A percentile compares a stretch with the other conserved stretches of the same genome.
Conservation (phyloP, 805 yeast species). For the baker's yeast (Saccharomyces cerevisiae) region DNA sequence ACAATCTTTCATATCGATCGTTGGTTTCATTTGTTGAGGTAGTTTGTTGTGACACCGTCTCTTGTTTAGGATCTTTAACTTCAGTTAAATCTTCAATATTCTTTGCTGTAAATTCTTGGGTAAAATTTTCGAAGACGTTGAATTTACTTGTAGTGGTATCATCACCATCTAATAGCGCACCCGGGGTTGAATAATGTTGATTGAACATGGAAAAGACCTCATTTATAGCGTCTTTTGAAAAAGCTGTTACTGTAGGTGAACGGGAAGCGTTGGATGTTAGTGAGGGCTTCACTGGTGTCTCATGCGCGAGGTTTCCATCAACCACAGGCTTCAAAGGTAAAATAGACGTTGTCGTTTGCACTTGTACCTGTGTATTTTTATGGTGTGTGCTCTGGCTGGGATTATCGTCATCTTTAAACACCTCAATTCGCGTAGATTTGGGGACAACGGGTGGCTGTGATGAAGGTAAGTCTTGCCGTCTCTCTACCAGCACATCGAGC, state of each 20-base stretch:
- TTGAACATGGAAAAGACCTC: slow-evolving; percentile 75
- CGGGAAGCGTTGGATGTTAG: slow-evolving; percentile 24
- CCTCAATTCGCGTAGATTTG: background rate
- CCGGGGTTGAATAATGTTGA: slow-evolving; percentile 27
- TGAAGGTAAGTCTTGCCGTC: background rate
- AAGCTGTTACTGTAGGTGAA: slow-evolving; percentile 75
- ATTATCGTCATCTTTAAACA: background rate
- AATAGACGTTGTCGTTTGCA: slow-evolving; percentile 31
- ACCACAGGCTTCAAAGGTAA: slow-evolving; percentile 35
- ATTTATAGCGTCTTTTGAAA: slow-evolving; percentile 63
- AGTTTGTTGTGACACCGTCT: background rate
- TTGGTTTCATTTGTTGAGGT: background rate
- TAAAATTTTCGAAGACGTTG: slow-evolving; percentile 25
- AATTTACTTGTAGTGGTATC: slow-evolving; percentile 23
- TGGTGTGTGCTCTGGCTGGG: background rate
- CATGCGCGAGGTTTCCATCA: slow-evolving; percentile 13
- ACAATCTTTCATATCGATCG: slow-evolving; percentile 2
- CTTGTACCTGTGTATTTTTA: background rate
- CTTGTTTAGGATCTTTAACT: slow-evolving; percentile 10
- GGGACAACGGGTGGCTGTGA: background rate
- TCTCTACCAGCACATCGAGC: background rate
- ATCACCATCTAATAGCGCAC: slow-evolving; percentile 15
- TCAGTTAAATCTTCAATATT: slow-evolving; percentile 34
- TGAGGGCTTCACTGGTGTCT: slow-evolving; percentile 7
- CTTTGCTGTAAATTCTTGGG: slow-evolving; percentile 32